Evolutionary conservation across 495 filamentous ascomycete genomes (phyloP).

Genomic region (Penicillium taxi): DNA sequence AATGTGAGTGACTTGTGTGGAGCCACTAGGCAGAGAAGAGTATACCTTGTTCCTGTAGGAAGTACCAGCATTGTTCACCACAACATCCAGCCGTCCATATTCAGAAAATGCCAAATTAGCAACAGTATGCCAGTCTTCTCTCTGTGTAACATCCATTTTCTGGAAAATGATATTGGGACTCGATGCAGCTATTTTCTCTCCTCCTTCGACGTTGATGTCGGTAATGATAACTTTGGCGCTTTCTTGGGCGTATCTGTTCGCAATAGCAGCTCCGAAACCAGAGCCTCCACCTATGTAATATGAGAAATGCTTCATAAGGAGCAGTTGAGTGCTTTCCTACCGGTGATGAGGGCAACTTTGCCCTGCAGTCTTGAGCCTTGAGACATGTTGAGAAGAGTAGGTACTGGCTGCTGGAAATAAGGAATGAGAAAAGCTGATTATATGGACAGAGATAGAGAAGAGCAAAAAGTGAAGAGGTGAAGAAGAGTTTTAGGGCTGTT

Average conservation of each 20-base stretch:
- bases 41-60: conserved; percentile 57
- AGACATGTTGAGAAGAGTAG: conserved; percentile 4
- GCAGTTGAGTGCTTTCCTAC: conserved; percentile 21
- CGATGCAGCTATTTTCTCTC: conserved; percentile 35
- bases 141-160: conserved; percentile 43
- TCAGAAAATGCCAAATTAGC: conserved; percentile 38
- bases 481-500: too few relatives aligned
- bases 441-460: too few relatives aligned
- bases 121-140: conserved; percentile 41
- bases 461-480: too few relatives aligned
- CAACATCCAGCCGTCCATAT: conserved; percentile 48
- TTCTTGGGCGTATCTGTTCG: conserved; percentile 47
- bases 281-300: conserved; percentile 38
- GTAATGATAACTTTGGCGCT: conserved; percentile 51
- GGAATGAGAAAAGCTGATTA: too few relatives aligned
- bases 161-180: conserved; percentile 41
- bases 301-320: too few relatives aligned
- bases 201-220: conserved; percentile 51
- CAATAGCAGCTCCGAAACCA: conserved; percentile 54
- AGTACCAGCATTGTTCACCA: conserved; percentile 67
- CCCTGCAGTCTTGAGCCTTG: conserved; percentile 51
- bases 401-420: too few relatives aligned
- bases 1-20: conserved; percentile 2
- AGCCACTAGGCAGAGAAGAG: not conserved
- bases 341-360: conserved; percentile 93